Base-by-base conservation (phyloP, 768 basidiomycete species). In the Rhizopogon salebrosus region DNA sequence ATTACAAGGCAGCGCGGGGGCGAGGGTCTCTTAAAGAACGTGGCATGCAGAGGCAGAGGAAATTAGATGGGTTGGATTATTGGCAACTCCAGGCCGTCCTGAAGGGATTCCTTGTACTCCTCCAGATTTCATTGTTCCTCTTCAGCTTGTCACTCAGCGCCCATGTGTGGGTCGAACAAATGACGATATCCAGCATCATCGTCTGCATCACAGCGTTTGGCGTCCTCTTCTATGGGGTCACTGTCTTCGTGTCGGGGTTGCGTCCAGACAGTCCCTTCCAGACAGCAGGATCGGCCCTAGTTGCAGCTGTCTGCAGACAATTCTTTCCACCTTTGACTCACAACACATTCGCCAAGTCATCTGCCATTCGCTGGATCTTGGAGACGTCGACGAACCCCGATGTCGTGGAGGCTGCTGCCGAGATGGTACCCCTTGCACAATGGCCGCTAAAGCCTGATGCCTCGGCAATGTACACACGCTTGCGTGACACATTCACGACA, bases 341-440 rank as follows among this genome's bases (percentile, higher is more conserved):
- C 24, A 10, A 31, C 22, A 34, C 4, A 11, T n/a, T 41, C 7
- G 16, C 4, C 6, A 51, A 43, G 8, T 34, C 11, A 3, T 45
- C 45, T n/a, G 29, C 41, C 2, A 49, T 63, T 3, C 29, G 37
- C 29, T 62, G 62, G 62, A 24, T 62, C 6, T 49, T 62, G 7
- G 56, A 58, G 37, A 62, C 49, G 2, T 60, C 62, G 6, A 61
- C 49, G 4, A 49, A 63, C 54, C 56, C 49, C 4, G 57, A 48
- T 37, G 31, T 27, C 2, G n/a, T 18, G 1, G 41, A 27, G 26
- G 24, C 24, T 27, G 41, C 26, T 1, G 41, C 41, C 27, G 24
- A 23, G 2, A 42, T 42, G 24, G 4, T 42, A 11, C 41, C 24
- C 27, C 26, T 42, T 3, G 10, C n/a, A 5, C 41, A 42, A n/a